Conservation (phyloP, 2,329 filamentous ascomycete species). For the Xylaria sp. region DNA sequence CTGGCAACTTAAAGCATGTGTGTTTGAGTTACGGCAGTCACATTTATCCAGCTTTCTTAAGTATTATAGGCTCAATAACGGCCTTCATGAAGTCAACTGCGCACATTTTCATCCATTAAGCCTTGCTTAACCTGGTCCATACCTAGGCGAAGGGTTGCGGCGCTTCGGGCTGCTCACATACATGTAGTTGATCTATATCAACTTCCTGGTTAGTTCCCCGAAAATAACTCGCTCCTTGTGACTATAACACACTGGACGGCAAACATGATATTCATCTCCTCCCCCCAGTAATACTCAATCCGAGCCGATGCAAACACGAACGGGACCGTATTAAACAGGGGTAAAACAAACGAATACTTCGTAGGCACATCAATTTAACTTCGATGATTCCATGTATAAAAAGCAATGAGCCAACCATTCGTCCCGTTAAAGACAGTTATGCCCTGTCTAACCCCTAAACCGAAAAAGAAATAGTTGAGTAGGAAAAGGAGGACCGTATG, state of each 20-base stretch:
- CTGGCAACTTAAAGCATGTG: too few species aligned
- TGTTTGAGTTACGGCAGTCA: too few species aligned
- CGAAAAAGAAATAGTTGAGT: neutral
- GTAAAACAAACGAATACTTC: neutral
- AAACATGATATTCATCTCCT: neutral
- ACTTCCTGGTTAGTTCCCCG: neutral
- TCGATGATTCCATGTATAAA: neutral
- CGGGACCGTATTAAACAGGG: neutral
- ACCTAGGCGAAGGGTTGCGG: neutral
- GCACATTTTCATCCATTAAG: constrained; percentile 18
- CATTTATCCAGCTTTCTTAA: neutral
- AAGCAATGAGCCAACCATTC: constrained; percentile 4
- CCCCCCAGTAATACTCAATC: neutral
- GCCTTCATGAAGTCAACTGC: neutral
- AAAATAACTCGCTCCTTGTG: neutral
- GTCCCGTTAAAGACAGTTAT: neutral
- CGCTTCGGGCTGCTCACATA: neutral
- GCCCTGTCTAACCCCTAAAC: constrained; percentile 7
- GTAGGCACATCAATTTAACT: neutral
- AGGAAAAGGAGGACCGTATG: neutral
- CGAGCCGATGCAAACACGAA: neutral
- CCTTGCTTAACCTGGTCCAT: neutral
- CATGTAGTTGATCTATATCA: neutral
- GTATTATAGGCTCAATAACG: neutral
- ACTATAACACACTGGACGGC: neutral